Base-by-base conservation (phyloP, 106 monocot genomes). In the Platanthera zijinensis region DNA sequence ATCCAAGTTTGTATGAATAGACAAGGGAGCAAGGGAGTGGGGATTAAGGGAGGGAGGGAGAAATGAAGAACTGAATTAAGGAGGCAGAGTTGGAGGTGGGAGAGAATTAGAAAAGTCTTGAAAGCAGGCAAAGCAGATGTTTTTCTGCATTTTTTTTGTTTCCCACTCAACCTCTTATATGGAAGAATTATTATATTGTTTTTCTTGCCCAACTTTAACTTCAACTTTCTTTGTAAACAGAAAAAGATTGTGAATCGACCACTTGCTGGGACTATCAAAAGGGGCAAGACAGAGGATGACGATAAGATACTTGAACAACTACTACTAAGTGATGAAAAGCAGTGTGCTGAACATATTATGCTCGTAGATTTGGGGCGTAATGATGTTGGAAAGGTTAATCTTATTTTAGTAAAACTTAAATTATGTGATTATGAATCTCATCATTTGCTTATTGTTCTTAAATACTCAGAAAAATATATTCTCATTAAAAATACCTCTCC, bases 291-390 rank as follows among this genome's bases (percentile, higher is more conserved):
- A 57, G 56, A 75, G 74, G 56, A 75, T 17, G 74, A 75, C 54
- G 74, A 75, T 75, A n/a, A 39, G 56, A 75, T 75, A n/a, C 74
- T 75, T 39, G 74, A 75, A 75, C 74, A 75, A 13, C 74, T 54
- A 12, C 74, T 75, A 18, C 56, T 75, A 57, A 57, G 39, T 56
- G 74, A 75, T 75, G 74, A 57, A 13, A 75, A 75, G 18, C 74
- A 75, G 57, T 75, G 74, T 57, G 74, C 74, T 45, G 74, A 75
- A 57, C 74, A 75, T 15, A 75, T 75, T 57, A 75, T 75, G 74
- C 74, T 75, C 6, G 74, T 75, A 75, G 74, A 75, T 75, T 54
- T 75, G 74, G 74, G 74, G 10, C 74, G 74, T 15, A 75, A 75
- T 57, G 74, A 75, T 32, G 56, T 75, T 15, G 74, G 74, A 75